phyloP scores from a whole-genome alignment of 495 filamentous ascomycete species.

The Lepraria neglecta region DNA sequence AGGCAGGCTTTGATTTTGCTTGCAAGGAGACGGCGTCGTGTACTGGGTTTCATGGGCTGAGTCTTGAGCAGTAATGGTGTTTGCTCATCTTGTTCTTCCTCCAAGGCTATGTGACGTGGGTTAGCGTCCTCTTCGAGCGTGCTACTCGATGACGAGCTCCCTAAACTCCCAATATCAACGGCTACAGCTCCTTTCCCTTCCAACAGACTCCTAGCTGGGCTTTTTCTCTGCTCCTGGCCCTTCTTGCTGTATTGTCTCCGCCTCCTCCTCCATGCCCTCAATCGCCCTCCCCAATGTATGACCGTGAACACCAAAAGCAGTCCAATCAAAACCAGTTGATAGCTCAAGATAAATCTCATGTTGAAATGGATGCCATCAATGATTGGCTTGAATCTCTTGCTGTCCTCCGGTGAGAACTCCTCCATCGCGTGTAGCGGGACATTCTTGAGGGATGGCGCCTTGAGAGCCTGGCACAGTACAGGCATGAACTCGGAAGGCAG shows the following conservation, averaged over 20 bases:
- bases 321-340: slow-evolving; percentile 17
- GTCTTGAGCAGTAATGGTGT: slow-evolving; percentile 13
- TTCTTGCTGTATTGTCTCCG: slow-evolving; percentile 2
- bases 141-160: slow-evolving; percentile 23
- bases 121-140: slow-evolving; percentile 15
- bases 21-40: not conserved
- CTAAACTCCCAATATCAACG: not conserved
- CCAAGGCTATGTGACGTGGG: not conserved
- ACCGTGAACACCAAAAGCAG: slow-evolving; percentile 11
- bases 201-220: not conserved
- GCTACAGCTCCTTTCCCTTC: not conserved
- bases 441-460: not conserved
- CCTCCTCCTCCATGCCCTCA: slow-evolving; percentile 7
- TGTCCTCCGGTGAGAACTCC: slow-evolving; percentile 5
- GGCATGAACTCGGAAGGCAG: slow-evolving; percentile 1
- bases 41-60: not conserved
- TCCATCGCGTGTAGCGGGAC: not conserved
- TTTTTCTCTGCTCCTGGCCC: not conserved
- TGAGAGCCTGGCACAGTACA: not conserved
- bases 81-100: slow-evolving; percentile 6
- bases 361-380: slow-evolving; percentile 20
- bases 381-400: slow-evolving; percentile 12
- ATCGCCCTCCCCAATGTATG: slow-evolving; percentile 12
- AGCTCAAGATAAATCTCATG: slow-evolving; percentile 18
- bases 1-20: slow-evolving; percentile 31